Evolutionary conservation across 352 stramenopile species (phyloP).

Genomic region (Globisporangium yorkense): DNA sequence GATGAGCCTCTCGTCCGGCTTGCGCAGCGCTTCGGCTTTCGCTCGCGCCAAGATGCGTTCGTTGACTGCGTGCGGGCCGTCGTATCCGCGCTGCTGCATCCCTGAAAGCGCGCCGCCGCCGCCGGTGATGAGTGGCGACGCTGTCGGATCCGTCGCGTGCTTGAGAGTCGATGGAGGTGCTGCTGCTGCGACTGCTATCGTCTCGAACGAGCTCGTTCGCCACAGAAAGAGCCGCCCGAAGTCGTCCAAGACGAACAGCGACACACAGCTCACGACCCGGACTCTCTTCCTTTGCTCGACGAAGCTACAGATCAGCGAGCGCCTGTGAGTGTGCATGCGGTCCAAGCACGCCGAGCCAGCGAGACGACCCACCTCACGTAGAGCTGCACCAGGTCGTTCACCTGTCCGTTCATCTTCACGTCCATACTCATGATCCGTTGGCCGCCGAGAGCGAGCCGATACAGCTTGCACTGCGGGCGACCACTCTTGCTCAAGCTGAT

Average conservation of each 20-base stretch:
- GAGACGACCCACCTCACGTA: conserved; percentile 29
- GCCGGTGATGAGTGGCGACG: not conserved
- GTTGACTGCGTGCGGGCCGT: conserved; percentile 50
- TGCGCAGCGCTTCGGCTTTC: conserved; percentile 36
- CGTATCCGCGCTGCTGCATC: conserved; percentile 19
- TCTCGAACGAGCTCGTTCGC: conserved; percentile 46
- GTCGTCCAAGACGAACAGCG: conserved; percentile 56
- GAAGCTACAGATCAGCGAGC: conserved; percentile 19
- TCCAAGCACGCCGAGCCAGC: not conserved
- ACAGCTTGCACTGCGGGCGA: conserved; percentile 49
- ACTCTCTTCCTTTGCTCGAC: conserved; percentile 66
- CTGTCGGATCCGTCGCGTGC: not conserved
- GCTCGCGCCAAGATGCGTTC: conserved; percentile 56
- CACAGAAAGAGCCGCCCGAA: conserved; percentile 46
- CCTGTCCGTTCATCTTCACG: conserved; percentile 38
- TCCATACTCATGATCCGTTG: conserved; percentile 74
- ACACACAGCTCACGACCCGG: conserved; percentile 45
- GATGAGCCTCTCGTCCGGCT: conserved; percentile 56
- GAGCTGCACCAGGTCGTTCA: conserved; percentile 37
- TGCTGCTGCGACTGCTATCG: conserved; percentile 21
- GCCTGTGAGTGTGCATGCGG: no score
- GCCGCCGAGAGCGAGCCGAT: conserved; percentile 51
- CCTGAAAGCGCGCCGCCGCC: not conserved
- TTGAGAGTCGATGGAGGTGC: not conserved
- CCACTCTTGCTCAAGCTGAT: conserved; percentile 56